Conservation (phyloP, 371 early-diverging fungal species). For the Mortierella sp. region DNA sequence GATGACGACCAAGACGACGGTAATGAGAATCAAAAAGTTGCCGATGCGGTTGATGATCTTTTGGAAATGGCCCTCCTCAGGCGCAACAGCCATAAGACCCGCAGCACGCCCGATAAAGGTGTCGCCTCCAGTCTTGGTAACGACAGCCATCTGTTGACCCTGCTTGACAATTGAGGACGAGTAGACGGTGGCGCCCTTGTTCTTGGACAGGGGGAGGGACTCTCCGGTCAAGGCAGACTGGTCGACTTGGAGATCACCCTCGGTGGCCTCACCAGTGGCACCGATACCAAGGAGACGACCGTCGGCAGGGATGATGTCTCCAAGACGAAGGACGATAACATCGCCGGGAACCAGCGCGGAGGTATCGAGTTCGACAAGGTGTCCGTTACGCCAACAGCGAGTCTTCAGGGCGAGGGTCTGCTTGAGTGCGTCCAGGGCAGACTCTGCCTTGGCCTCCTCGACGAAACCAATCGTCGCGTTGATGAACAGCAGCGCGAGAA, state of each 20-base stretch:
- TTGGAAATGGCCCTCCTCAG: conserved; percentile 88
- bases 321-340: conserved; percentile 88
- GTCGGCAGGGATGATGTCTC: conserved; percentile 97
- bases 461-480: conserved; percentile 93
- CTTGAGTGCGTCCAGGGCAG: conserved; percentile 91
- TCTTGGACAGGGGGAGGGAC: conserved; percentile 87
- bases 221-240: conserved; percentile 97
- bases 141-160: conserved; percentile 89
- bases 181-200: conserved; percentile 83
- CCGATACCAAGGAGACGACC: conserved; percentile 88
- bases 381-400: conserved; percentile 83
- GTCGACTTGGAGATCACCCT: conserved; percentile 87
- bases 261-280: conserved; percentile 83
- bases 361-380: conserved; percentile 85
- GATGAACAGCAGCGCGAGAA: conserved; percentile 83
- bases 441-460: conserved; percentile 93
- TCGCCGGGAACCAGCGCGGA: conserved; percentile 90
- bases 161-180: conserved; percentile 88
- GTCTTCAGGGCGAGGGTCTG: conserved; percentile 80
- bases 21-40: conserved; percentile 89
- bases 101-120: conserved; percentile 94
- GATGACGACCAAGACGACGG: conserved; percentile 84
- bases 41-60: conserved; percentile 93
- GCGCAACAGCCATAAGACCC: conserved; percentile 84
- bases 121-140: conserved; percentile 85